Evolutionary conservation across 768 basidiomycete genomes (phyloP).

Genomic region (Favolaschia claudopus): DNA sequence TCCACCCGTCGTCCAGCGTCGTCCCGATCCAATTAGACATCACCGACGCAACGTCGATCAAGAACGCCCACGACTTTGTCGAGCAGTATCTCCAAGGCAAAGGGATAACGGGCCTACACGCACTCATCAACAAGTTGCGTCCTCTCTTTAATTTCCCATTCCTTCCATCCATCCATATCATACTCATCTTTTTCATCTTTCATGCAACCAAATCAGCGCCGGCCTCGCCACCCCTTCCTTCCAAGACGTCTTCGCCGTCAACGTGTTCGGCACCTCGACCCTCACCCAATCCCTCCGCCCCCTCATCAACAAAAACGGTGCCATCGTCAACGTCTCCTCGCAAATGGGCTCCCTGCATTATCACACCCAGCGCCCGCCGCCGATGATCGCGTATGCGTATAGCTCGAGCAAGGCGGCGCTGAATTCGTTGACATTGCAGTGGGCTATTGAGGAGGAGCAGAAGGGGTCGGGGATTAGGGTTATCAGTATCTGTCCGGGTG

Average conservation of each 20-base stretch:
- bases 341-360: background rate
- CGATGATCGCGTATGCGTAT: background rate
- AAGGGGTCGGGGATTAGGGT: constrained; percentile 13
- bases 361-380: background rate
- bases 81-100: background rate
- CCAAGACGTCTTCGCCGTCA: constrained; percentile 2
- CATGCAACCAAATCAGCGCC: background rate
- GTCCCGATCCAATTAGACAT: constrained; percentile 18
- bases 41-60: constrained; percentile 10
- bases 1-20: constrained; percentile 9
- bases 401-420: constrained; percentile 13
- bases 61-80: background rate
- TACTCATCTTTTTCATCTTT: background rate
- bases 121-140: constrained; percentile 10
- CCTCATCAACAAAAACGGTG: background rate
- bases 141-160: too few species aligned
- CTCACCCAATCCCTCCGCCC: constrained; percentile 2
- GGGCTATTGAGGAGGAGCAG: constrained; percentile 9
- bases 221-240: background rate
- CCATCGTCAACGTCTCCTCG: constrained; percentile 16
- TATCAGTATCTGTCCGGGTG: constrained; percentile 1
- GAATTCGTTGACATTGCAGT: constrained; percentile 15
- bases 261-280: constrained; percentile 4
- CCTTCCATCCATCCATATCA: too few species aligned
- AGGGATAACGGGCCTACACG: background rate